These are phyloP conservation scores for Oropetium thomaeum DNA, from an alignment of 176 grass and related monocot genomes.

Conservation along the genomic window DNA sequence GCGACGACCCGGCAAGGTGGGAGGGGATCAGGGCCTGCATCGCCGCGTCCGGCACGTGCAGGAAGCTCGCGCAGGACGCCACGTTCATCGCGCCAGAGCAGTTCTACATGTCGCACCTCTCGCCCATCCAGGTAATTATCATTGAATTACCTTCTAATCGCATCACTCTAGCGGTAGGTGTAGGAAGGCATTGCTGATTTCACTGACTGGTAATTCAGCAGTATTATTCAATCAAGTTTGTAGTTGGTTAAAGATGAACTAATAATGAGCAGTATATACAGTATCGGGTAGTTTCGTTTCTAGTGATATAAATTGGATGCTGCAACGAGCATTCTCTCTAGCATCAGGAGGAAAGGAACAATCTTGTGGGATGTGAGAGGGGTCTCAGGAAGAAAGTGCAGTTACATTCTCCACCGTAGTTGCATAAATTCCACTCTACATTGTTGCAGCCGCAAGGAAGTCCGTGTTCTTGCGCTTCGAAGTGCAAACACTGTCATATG, in stretches of 20 bases:
- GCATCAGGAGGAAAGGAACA: conserved; percentile 29
- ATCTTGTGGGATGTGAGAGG: too few species aligned
- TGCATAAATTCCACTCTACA: neutral
- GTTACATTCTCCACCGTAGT: neutral
- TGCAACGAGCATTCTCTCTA: neutral
- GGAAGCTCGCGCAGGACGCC: conserved; percentile 43
- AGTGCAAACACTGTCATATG: neutral
- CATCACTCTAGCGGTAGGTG: neutral
- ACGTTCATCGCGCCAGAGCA: conserved; percentile 62
- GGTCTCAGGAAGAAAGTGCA: neutral
- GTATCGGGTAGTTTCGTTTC: neutral
- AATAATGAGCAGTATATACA: neutral
- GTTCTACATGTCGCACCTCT: conserved; percentile 59
- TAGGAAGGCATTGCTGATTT: neutral
- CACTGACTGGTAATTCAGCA: neutral
- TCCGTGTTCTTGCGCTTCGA: neutral
- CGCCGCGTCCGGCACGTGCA: conserved; percentile 49
- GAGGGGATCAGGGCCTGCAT: conserved; percentile 54
- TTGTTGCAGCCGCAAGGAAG: neutral
- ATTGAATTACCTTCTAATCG: neutral
- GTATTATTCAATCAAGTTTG: neutral
- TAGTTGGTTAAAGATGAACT: too few species aligned
- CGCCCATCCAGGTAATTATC: conserved; percentile 65
- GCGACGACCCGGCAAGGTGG: conserved; percentile 43
- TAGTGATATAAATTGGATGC: neutral